phyloP scores from a whole-genome alignment of 495 filamentous ascomycete genomes.

The Letharia columbiana region DNA sequence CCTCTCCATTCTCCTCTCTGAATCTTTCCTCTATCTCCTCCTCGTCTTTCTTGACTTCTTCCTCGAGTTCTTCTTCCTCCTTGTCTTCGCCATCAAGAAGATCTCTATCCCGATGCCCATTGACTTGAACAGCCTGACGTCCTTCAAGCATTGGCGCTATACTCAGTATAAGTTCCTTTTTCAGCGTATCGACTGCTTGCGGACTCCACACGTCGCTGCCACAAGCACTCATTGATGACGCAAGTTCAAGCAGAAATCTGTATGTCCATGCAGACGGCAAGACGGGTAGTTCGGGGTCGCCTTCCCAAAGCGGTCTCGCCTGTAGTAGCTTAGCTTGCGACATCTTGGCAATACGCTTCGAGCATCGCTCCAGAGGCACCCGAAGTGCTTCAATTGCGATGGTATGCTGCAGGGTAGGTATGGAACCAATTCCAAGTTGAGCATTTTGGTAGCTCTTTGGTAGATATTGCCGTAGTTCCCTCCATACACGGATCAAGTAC shows the following conservation, averaged over 20 bases:
- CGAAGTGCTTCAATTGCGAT: slow-evolving; percentile 24
- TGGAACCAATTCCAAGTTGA: slow-evolving; percentile 30
- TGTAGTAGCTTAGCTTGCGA: slow-evolving; percentile 29
- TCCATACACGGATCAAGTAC: slow-evolving; percentile 66
- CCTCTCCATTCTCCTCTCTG: slow-evolving; percentile 11
- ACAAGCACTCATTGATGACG: slow-evolving; percentile 53
- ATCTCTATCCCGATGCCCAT: slow-evolving; percentile 15
- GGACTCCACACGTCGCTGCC: slow-evolving; percentile 82
- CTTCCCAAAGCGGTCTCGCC: slow-evolving; percentile 66
- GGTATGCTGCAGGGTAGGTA: slow-evolving; percentile 29
- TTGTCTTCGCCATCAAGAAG: slow-evolving; percentile 8
- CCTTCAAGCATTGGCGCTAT: slow-evolving; percentile 26
- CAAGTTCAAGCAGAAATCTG: slow-evolving; percentile 58
- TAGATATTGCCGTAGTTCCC: slow-evolving; percentile 61
- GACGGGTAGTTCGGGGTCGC: slow-evolving; percentile 62
- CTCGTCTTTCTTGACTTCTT: slow-evolving; percentile 12
- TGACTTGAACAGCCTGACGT: slow-evolving; percentile 5
- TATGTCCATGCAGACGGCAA: slow-evolving; percentile 75
- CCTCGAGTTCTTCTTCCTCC: slow-evolving; percentile 9
- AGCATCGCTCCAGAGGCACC: slow-evolving; percentile 25
- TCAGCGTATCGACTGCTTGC: slow-evolving; percentile 55
- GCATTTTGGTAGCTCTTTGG: slow-evolving; percentile 40
- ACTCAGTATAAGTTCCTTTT: slow-evolving; percentile 41
- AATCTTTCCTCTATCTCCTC: slow-evolving; percentile 13
- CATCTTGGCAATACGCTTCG: slow-evolving; percentile 24